Conservation (phyloP, 768 basidiomycete genomes). For the Boletus bicolor region DNA sequence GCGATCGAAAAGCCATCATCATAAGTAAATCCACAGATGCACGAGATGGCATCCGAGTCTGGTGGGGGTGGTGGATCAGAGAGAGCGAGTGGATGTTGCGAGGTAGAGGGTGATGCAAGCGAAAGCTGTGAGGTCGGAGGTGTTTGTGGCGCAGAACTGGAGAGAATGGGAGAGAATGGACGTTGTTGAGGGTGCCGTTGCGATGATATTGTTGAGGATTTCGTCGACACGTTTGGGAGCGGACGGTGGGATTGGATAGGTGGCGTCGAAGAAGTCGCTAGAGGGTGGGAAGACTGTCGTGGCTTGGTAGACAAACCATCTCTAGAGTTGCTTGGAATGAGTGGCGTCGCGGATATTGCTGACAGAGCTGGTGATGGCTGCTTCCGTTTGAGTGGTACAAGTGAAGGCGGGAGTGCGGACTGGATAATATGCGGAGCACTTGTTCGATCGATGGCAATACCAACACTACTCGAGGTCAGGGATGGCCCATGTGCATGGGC, state of each 20-base stretch:
- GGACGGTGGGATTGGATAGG: slow-evolving; percentile 8
- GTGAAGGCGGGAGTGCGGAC: slow-evolving; percentile 21
- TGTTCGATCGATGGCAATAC: slow-evolving; percentile 26
- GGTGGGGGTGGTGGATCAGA: slow-evolving; percentile 25
- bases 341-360: slow-evolving; percentile 7
- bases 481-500: slow-evolving; percentile 25
- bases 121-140: slow-evolving; percentile 12
- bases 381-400: slow-evolving; percentile 44
- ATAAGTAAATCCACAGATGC: slow-evolving; percentile 69
- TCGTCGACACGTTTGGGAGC: slow-evolving; percentile 11
- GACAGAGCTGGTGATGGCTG: slow-evolving; percentile 26
- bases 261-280: slow-evolving; percentile 16
- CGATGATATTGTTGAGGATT: slow-evolving; percentile 12
- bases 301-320: slow-evolving; percentile 15
- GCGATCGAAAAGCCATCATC: slow-evolving; percentile 87
- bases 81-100: slow-evolving; percentile 17
- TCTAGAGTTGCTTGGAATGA: background rate
- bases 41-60: slow-evolving; percentile 52
- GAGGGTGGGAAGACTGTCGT: slow-evolving; percentile 17
- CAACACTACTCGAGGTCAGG: slow-evolving; percentile 23
- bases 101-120: slow-evolving; percentile 21
- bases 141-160: slow-evolving; percentile 13
- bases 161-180: slow-evolving; percentile 18
- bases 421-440: slow-evolving; percentile 21
- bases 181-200: slow-evolving; percentile 15